Evolutionary conservation across 257 asterid species (phyloP), one percentile per base, ranked within the genome.

Genomic region (Thymus quinquecostatus): DNA sequence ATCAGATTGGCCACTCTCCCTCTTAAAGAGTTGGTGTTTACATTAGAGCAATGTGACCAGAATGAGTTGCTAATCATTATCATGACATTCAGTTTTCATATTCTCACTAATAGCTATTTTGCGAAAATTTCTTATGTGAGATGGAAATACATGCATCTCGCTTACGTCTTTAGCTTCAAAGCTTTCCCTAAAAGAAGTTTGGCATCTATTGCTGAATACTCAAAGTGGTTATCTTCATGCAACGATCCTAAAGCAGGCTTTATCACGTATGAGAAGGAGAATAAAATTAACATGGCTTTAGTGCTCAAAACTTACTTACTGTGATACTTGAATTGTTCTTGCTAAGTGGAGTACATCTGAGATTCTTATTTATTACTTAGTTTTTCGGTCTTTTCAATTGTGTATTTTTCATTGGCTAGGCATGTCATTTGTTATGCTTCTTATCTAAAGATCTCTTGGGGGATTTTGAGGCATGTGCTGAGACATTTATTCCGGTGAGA

Each of bases 381-480:
- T 12, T 3, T 64, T 76, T 13, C 79, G 58, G n/a, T 75, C 66
- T 13, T 74, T 54, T 59, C 67, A 43, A 11, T 33, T 66, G 6
- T 30, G 51, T 55, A 63, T 49, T 36, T 59, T 71, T 65, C 5
- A 45, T 76, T 75, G 74, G 71, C 62, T 60, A 95, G 99, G 96
- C 88, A 50, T 92, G 99, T 80, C 98, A 95, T 82, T 75, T 95
- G 57, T 77, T 95, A 64, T 51, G 77, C 86, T 89, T 88, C 80
- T 83, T 95, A 76, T 95, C 99, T 6, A 90, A 92, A 81, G 99
- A 95, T 78, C 98, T 95, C 53, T 77, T 92, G 92, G 99, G 96
- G 74, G 98, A 95, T 84, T 95, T 95, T 68, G 99, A 95, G 78
- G 77, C 91, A 33, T 95, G 99, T 77, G 99, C 99, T 59, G 99